Percentiles rank a stretch among this genome's conserved stretches.
phyloP scores from a whole-genome alignment of 495 filamentous ascomycete genomes.

The Talaromyces wortmannii region DNA sequence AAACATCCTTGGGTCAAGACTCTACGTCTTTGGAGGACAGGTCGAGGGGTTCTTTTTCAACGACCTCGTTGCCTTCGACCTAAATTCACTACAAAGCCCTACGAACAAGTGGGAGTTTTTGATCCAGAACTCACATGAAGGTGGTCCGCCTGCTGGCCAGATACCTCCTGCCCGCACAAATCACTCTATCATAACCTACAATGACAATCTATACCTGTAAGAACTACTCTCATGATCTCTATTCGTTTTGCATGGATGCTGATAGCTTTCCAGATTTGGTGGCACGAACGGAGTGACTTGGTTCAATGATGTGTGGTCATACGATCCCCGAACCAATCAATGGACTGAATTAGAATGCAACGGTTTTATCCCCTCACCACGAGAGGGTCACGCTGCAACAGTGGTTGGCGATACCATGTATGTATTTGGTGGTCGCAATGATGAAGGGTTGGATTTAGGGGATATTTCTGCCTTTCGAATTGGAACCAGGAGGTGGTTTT shows the following conservation, averaged over 20 bases:
- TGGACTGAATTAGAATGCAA: slow-evolving; percentile 94
- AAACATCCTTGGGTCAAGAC: slow-evolving; percentile 91
- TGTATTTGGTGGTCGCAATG: slow-evolving; percentile 93
- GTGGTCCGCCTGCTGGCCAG: slow-evolving; percentile 54
- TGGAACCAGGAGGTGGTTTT: slow-evolving; percentile 88
- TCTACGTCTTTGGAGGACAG: slow-evolving; percentile 96
- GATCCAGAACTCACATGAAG: slow-evolving; percentile 67
- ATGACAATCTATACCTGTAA: slow-evolving; percentile 91
- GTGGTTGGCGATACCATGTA: slow-evolving; percentile 98
- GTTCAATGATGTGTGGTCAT: slow-evolving; percentile 99
- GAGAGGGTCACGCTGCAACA: slow-evolving; percentile 92
- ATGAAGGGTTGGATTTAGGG: slow-evolving; percentile 85
- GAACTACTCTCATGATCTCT: slow-evolving; percentile 20
- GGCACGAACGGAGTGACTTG: slow-evolving; percentile 90
- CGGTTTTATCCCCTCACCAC: slow-evolving; percentile 86
- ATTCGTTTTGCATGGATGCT: not conserved
- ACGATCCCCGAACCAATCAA: slow-evolving; percentile 71
- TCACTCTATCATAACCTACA: slow-evolving; percentile 85
- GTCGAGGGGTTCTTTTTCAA: slow-evolving; percentile 98
- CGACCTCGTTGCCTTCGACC: slow-evolving; percentile 91
- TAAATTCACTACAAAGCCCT: slow-evolving; percentile 85
- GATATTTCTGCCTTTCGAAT: slow-evolving; percentile 96
- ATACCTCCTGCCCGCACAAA: slow-evolving; percentile 92
- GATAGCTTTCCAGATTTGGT: slow-evolving; percentile 61
- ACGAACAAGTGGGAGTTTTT: slow-evolving; percentile 92